These are phyloP conservation scores for Saccharomycopsis hybrid DNA, from an alignment of 1,139 yeast species.

Conservation along the genomic window DNA sequence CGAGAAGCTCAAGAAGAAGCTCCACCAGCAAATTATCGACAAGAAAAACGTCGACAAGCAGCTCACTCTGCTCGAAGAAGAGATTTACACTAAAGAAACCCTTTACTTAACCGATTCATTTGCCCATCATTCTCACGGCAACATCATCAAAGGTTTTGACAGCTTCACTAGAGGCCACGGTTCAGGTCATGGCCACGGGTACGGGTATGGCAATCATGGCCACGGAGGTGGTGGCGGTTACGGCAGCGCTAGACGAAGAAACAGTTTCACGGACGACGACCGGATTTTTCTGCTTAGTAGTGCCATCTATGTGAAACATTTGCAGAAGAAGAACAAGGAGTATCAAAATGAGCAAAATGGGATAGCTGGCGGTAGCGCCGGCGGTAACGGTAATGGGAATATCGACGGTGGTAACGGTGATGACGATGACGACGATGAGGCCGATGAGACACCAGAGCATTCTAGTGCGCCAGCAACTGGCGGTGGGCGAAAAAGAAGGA, in stretches of 20 bases:
- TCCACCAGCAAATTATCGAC: constrained; percentile 56
- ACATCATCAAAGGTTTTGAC: constrained; percentile 86
- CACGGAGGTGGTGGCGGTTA: not conserved
- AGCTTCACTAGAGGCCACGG: constrained; percentile 53
- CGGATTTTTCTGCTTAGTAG: constrained; percentile 81
- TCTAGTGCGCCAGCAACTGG: not conserved
- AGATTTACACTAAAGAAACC: constrained; percentile 75
- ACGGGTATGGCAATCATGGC: not conserved
- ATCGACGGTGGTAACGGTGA: constrained; percentile 11
- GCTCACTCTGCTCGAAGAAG: constrained; percentile 62
- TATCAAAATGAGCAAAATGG: constrained; percentile 33
- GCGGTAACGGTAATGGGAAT: constrained; percentile 17
- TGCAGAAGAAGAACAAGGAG: constrained; percentile 35
- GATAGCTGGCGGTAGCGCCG: constrained; percentile 21
- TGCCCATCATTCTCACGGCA: constrained; percentile 47
- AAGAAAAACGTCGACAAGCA: constrained; percentile 62
- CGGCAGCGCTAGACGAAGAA: constrained; percentile 36
- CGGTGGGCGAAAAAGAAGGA: not conserved
- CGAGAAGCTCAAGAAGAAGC: constrained; percentile 58
- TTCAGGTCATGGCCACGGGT: constrained; percentile 7
- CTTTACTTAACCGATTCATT: constrained; percentile 63
- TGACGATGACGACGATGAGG: constrained; percentile 15
- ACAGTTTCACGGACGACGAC: constrained; percentile 67
- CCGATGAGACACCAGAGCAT: constrained; percentile 10
- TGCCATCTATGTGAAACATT: constrained; percentile 58